Conservation (phyloP, 345 rosid genomes). For the Populus nigra region DNA sequence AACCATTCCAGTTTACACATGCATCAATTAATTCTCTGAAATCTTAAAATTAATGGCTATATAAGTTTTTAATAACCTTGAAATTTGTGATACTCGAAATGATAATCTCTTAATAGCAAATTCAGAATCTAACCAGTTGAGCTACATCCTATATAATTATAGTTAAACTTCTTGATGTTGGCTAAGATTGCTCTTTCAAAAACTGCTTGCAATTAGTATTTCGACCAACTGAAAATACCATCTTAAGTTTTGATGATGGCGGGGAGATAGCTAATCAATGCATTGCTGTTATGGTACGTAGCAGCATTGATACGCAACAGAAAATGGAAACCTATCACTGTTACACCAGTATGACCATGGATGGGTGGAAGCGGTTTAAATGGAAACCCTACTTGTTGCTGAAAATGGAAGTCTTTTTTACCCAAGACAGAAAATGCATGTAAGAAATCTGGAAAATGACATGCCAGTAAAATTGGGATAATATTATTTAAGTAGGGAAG, state of each 20-base stretch:
- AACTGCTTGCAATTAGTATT: neutral
- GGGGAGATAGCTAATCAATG: neutral
- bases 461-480: neutral
- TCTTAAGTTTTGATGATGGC: neutral
- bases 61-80: fast-evolving
- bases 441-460: neutral
- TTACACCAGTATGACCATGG: neutral
- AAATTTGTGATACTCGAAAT: too few species aligned
- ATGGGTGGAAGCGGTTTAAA: neutral
- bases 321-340: neutral
- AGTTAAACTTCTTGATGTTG: too few species aligned
- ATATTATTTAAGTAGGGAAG: neutral
- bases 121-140: fast-evolving
- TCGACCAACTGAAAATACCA: neutral
- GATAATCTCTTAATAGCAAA: fast-evolving
- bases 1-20: too few species aligned
- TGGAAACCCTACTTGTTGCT: neutral
- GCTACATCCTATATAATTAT: fast-evolving
- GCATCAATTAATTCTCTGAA: too few species aligned
- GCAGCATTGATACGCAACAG: neutral
- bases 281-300: neutral
- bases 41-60: fast-evolving
- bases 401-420: neutral
- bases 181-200: neutral
- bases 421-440: neutral